phyloP scores from a whole-genome alignment of 2,329 filamentous ascomycete species.

The Aspergillus novoparasiticus region DNA sequence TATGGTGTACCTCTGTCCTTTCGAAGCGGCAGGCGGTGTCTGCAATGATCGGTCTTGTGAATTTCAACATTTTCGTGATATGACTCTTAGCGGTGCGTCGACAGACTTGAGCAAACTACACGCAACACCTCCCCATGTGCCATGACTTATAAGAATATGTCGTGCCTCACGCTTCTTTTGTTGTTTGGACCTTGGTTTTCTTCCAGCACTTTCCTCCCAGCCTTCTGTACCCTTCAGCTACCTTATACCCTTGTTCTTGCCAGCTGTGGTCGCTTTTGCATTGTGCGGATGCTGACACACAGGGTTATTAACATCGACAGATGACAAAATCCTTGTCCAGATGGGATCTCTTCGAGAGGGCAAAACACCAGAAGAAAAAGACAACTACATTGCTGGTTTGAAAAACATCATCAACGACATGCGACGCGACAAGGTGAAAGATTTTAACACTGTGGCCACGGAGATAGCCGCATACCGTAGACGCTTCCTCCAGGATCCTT shows the following conservation, averaged over 20 bases:
- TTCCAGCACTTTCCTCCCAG: slow-evolving; percentile 13
- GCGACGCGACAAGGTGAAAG: slow-evolving; percentile 53
- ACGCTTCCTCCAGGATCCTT: slow-evolving; percentile 50
- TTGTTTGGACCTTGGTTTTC: not conserved
- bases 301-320: slow-evolving; percentile 44
- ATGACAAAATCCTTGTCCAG: slow-evolving; percentile 55
- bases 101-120: slow-evolving; percentile 30
- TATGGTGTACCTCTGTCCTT: slow-evolving; percentile 72
- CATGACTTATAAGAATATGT: slow-evolving; percentile 9
- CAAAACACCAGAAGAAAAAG: slow-evolving; percentile 47
- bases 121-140: slow-evolving; percentile 27
- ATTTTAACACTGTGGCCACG: slow-evolving; percentile 51
- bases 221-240: not conserved
- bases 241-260: slow-evolving; percentile 1
- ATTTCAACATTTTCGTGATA: slow-evolving; percentile 77
- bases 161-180: slow-evolving; percentile 14
- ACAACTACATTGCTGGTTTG: slow-evolving; percentile 48
- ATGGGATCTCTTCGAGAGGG: slow-evolving; percentile 52
- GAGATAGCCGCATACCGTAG: slow-evolving; percentile 55
- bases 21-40: slow-evolving; percentile 68
- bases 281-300: slow-evolving; percentile 43
- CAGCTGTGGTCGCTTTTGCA: slow-evolving; percentile 23
- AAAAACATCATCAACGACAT: slow-evolving; percentile 54
- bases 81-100: slow-evolving; percentile 74
- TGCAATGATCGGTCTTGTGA: slow-evolving; percentile 77